Evolutionary conservation across 495 filamentous ascomycete species (phyloP), one percentile per base, ranked within the genome.

Genomic region (Tuber calosporum): DNA sequence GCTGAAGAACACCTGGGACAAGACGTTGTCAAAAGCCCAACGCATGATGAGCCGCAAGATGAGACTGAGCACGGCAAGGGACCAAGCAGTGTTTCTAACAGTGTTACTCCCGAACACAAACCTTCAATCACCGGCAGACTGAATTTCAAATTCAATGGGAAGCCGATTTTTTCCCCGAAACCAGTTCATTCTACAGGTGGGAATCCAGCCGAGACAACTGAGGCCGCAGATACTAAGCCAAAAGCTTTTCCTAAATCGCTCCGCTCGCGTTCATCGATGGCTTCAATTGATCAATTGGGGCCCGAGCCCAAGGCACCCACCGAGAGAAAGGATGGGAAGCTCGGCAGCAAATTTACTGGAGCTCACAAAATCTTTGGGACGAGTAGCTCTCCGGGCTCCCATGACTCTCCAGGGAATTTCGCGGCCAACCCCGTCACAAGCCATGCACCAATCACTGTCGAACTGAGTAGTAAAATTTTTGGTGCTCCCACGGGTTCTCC

Each of bases 1-100:
- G 26, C 6, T 1, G n/a, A 13, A 1, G 0, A 15, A 4, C n/a
- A 11, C 9, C 7, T 11, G 0, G 22, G 4, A 30, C n/a, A 2
- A 1, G 13, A 17, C 0, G n/a, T 3, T 4, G 8, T 34, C 4
- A 1, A 17, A 17, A 8, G 26, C 1, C 5, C 11, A 1, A 17
- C 0, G 3, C 0, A 1, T 4, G 3, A 17, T 15, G 11, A 15
- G 9, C 1, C 53, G 4, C 53, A 30, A 13, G 2, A n/a, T 3
- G 13, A 2, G 11, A 13, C 5, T 3, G 53, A 30, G 2, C 1
- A 0, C 4, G 0, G 9, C n/a, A 30, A 30, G n/a, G 26, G 53
- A 3, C 7, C 2, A 30, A 30, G 11, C n/a, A 62, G 53, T 5
- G 11, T 4, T 17, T 30, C 6, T n/a, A 62, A 13, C 4, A 1